Evolutionary conservation across 2,329 filamentous ascomycete species (phyloP), one percentile per base, ranked within the genome.

Genomic region (Trichoderma afroharzianum): DNA sequence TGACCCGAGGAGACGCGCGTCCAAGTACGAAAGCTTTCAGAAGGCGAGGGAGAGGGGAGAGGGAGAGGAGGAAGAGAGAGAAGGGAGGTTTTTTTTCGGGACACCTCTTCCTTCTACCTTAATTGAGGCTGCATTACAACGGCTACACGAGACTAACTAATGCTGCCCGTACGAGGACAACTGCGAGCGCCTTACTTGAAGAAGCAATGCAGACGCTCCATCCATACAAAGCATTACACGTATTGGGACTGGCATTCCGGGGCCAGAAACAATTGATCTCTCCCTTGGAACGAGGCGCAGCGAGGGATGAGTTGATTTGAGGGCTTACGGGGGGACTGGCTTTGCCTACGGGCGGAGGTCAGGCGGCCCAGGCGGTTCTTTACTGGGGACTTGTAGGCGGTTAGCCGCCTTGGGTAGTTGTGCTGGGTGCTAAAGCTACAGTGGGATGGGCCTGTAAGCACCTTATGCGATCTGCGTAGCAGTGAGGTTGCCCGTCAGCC

Each of bases 1-100:
- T 43, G 57, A 68, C 36, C 32, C 18, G 39, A 26, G 47, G 55
- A 63, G 57, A 62, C 68, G 68, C 68, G 68, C 61, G 68, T 70
- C 68, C 47, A 53, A 53, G 30, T 36, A 66, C 63, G 63, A 58
- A 67, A 21, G 24, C 24, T 50, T 53, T 53, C 28, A 26, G 47
- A 32, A 28, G n/a, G n/a, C 47, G 26, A 43, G 57, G 43, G 66
- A 26, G 33, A 18, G 36, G 21, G 39, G 36, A 15, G 55, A 8
- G 26, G n/a, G 12, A 32, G 39, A 30, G 18, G 26, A 39, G 33
- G 7, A 50, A 24, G 39, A 15, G 28, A 11, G 43, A 47, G 43
- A 21, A 47, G 21, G 53, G 18, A 47, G 24, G 28, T 30, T 59
- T 59, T 59, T 59, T 30, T 28, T n/a, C 14, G 39, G 15, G 39